Evolutionary conservation across 345 rosid species (phyloP).

Genomic region (Gossypium rotundifolium): DNA sequence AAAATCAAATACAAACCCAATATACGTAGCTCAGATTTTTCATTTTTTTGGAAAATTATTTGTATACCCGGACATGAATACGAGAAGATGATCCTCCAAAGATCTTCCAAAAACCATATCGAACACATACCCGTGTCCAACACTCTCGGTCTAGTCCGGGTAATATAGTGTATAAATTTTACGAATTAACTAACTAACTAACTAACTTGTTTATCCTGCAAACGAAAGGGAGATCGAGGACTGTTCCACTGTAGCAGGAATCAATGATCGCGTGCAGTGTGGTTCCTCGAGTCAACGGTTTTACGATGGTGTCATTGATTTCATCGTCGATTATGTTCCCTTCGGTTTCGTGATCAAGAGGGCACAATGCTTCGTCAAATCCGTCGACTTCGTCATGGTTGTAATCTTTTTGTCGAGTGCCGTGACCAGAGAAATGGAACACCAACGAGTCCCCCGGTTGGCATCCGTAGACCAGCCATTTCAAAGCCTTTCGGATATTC

Average conservation of each 20-base stretch:
- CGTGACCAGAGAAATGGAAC: constrained; percentile 89
- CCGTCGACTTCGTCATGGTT: constrained; percentile 65
- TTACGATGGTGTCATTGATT: constrained; percentile 51
- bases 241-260: constrained; percentile 59
- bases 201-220: constrained; percentile 62
- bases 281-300: constrained; percentile 61
- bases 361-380: constrained; percentile 61
- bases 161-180: neutral
- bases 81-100: too few species aligned
- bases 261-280: constrained; percentile 72
- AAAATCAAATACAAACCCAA: too few species aligned
- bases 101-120: too few species aligned
- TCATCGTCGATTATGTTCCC: constrained; percentile 72
- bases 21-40: too few species aligned
- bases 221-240: constrained; percentile 57
- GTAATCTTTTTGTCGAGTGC: constrained; percentile 44
- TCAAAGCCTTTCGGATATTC: constrained; percentile 58
- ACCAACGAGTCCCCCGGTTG: constrained; percentile 70
- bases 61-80: too few species aligned
- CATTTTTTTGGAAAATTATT: too few species aligned
- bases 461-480: constrained; percentile 71
- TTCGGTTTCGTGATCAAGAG: constrained; percentile 66
- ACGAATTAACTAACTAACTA: neutral
- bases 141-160: neutral
- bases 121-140: too few species aligned